These are phyloP conservation scores for Colletotrichum sidae DNA, from an alignment of 2,329 filamentous ascomycete species.

Conservation along the genomic window DNA sequence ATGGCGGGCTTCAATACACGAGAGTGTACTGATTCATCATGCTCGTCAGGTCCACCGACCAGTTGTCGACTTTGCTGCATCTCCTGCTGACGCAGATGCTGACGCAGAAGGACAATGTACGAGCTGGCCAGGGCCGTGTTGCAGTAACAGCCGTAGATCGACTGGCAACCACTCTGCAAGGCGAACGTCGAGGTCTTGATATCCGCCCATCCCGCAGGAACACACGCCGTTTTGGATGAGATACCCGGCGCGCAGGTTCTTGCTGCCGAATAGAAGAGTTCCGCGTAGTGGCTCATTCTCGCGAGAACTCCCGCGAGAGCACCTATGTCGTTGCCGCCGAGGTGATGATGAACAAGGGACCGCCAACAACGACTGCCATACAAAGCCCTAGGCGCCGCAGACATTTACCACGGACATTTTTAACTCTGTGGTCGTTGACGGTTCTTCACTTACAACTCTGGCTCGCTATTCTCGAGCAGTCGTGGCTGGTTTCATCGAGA, in stretches of 20 bases:
- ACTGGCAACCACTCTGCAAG: constrained; percentile 41
- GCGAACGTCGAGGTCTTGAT: constrained; percentile 37
- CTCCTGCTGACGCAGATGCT: constrained; percentile 41
- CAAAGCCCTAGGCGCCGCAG: too few relatives aligned
- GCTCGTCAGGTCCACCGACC: constrained; percentile 39
- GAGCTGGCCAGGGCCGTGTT: constrained; percentile 38
- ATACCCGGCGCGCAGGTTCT: constrained; percentile 41
- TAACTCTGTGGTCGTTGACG: too few relatives aligned
- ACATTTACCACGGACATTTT: too few relatives aligned
- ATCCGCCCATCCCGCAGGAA: constrained; percentile 39
- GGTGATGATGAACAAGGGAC: not conserved
- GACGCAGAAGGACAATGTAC: constrained; percentile 41
- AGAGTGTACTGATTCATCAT: constrained; percentile 40
- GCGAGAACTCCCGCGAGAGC: constrained; percentile 28
- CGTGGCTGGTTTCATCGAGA: too few relatives aligned
- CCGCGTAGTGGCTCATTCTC: constrained; percentile 26
- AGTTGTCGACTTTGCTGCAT: constrained; percentile 40
- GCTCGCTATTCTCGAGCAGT: too few relatives aligned
- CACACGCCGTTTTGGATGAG: constrained; percentile 40
- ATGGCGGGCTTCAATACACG: constrained; percentile 24
- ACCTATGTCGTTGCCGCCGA: constrained; percentile 1
- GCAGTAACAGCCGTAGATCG: constrained; percentile 43
- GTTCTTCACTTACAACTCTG: too few relatives aligned
- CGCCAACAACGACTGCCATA: too few relatives aligned
- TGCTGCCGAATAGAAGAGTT: constrained; percentile 37